Conservation (phyloP, 345 rosid genomes). For the Gossypium thurberi region DNA sequence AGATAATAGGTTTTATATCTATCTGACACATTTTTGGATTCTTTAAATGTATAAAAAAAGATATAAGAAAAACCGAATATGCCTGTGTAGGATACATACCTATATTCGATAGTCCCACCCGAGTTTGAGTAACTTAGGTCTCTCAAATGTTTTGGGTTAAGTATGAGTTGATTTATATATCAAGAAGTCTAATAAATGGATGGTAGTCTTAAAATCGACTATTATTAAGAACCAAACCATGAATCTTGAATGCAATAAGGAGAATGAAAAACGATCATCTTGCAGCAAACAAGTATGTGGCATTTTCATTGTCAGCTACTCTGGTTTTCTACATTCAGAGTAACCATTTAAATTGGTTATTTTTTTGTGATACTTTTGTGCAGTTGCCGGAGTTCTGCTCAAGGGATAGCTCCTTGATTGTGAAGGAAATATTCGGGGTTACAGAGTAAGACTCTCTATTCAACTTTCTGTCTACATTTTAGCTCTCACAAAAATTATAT, state of each 20-base stretch:
- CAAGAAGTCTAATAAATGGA: neutral
- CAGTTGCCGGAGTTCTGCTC: slow-evolving; percentile 89
- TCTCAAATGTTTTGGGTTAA: neutral
- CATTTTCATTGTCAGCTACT: neutral
- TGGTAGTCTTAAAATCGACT: neutral
- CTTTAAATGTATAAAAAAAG: neutral
- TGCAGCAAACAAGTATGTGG: neutral
- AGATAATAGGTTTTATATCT: neutral
- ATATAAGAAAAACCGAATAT: neutral
- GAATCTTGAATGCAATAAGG: neutral
- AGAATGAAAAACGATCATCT: neutral
- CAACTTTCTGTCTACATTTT: slow-evolving; percentile 3
- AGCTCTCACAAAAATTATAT: neutral
- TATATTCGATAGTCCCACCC: neutral
- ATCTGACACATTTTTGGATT: neutral
- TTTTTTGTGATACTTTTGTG: slow-evolving; percentile 14
- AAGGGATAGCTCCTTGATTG: slow-evolving; percentile 64
- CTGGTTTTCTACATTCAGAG: neutral
- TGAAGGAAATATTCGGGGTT: slow-evolving; percentile 93
- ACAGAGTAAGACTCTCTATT: slow-evolving; percentile 53
- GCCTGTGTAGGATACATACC: neutral
- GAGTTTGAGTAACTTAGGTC: neutral
- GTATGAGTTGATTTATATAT: neutral
- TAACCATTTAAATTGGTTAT: slow-evolving; percentile 8
- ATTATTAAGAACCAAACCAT: neutral